Base-by-base conservation (phyloP, 805 yeast species). In the Nematodospora valgi region DNA sequence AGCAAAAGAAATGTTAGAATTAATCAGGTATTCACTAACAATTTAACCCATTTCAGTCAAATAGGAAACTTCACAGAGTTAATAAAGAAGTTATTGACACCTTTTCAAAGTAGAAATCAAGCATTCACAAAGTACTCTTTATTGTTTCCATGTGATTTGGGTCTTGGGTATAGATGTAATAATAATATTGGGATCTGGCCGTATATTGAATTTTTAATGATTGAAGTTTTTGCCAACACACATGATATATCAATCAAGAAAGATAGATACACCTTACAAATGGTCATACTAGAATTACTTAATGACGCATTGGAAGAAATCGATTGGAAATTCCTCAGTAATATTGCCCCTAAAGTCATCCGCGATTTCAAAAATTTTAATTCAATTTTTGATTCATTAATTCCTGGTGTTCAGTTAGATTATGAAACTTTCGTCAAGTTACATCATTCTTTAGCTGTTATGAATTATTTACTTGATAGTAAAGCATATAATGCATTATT, bases 161-260 rank as follows among this genome's bases (percentile, higher is more conserved):
- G 96, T 0, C 52, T 54, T 2, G 64, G 67, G 0, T 74, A 78
- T 43, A 70, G 95, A 47, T 31, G 41, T 23, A 52, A 57, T 34
- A 73, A 54, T 29, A 52, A 64, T 21, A 55, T 68, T 12, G 95
- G 96, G 2, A 58, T 87, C 5, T 77, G 88, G 76, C 87, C 93
- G 3, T 91, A 89, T 48, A 54, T 85, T 35, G 91, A 86, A 35
- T 87, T 76, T 47, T 53, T 88, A 10, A 50, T 84, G n/a, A 60
- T 71, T 9, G 84, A 82, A 27, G 76, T 88, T 0, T 76, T 88
- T 44, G 73, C 71, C 5, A 72, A 76, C 17, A 62, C 85, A 2
- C 35, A 60, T 2, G 56, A 66, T 6, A 54, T 75, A 4, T 52
- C 52, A 19, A 21, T 60, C 38, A 3, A 49, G 39, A 41, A 37